Base-by-base conservation (phyloP, 2,329 filamentous ascomycete species). In the Waltergamsia citrina region DNA sequence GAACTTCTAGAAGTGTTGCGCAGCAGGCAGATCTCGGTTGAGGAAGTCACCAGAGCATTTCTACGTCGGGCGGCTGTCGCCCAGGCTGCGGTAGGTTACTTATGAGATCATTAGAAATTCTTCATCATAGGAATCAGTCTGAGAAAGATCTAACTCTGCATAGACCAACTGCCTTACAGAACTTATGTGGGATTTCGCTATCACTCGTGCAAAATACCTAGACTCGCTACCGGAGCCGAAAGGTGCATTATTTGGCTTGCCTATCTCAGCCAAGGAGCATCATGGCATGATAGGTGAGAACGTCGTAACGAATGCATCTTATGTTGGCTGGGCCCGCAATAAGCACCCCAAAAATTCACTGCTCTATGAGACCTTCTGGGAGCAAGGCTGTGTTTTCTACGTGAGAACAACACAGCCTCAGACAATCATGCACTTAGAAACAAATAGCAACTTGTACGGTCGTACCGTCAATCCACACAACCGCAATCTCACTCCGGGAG, bases 331-430 rank as follows among this genome's bases (percentile, higher is more conserved):
- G 57, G 65, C 33, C 61, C 71, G 29, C 74, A 75, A 2, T 66
- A 70, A 7, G 51, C 55, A 16, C 53, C 63, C 38, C 71, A 17
- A 11, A 8, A 81, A 46, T 64, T n/a, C 72, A 1, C 63, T 67
- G 0, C 56, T 82, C 5, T 71, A 80, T 1, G 62, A 71, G 9
- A 57, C 79, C 3, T 56, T 84, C 3, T 53, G 70, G 22, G 62
- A 63, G 19, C 60, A 74, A 0, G 80, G 80, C 2, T 79, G 78
- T 2, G 65, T 84, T 0, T 56, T 78, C 16, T 78, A 81, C 44
- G 70, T 71, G 42, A 84, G 84, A 53, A 84, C 80, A 1, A 83
- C 81, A 43, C 61, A 84, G 3, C 78, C 80, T 2, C 71, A 76
- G 40, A 67, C 63, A 0, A 56, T 76, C 32, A 31, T 36, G 26